Evolutionary conservation across 2,329 filamentous ascomycete genomes (phyloP).

Genomic region (Eutypella sp.): DNA sequence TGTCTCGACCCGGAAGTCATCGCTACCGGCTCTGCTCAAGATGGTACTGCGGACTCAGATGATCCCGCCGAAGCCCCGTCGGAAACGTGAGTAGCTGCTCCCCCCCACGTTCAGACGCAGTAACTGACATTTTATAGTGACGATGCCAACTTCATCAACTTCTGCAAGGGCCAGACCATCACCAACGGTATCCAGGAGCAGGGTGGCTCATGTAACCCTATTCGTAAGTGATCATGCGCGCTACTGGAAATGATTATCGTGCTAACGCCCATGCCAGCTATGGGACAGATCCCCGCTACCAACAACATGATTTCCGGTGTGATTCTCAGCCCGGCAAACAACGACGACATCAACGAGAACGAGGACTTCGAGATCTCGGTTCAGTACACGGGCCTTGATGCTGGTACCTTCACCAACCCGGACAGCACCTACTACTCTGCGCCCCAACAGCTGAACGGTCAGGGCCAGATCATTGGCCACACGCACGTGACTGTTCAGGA

Average conservation of each 20-base stretch:
- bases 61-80: constrained; percentile 42
- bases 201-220: constrained; percentile 59
- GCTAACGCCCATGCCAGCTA: constrained; percentile 32
- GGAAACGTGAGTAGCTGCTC: constrained; percentile 37
- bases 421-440: constrained; percentile 56
- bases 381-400: constrained; percentile 46
- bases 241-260: constrained; percentile 8
- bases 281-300: constrained; percentile 55
- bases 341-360: constrained; percentile 41
- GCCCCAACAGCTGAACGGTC: constrained; percentile 46
- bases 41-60: constrained; percentile 12
- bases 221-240: constrained; percentile 39
- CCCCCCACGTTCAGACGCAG: background rate
- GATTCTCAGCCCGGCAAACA: constrained; percentile 48
- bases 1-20: constrained; percentile 39
- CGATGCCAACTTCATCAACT: constrained; percentile 59
- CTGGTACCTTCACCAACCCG: constrained; percentile 59
- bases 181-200: constrained; percentile 58
- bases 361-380: constrained; percentile 49
- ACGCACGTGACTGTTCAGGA: constrained; percentile 56
- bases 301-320: constrained; percentile 54
- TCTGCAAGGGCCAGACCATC: constrained; percentile 47
- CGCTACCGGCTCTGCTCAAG: constrained; percentile 42
- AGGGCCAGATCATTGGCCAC: constrained; percentile 52
- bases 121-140: constrained; percentile 39